A percentile compares a stretch with the other conserved stretches of the same genome.
phyloP scores from a whole-genome alignment of 768 basidiomycete genomes.

The Leccinum fibrillosum region DNA sequence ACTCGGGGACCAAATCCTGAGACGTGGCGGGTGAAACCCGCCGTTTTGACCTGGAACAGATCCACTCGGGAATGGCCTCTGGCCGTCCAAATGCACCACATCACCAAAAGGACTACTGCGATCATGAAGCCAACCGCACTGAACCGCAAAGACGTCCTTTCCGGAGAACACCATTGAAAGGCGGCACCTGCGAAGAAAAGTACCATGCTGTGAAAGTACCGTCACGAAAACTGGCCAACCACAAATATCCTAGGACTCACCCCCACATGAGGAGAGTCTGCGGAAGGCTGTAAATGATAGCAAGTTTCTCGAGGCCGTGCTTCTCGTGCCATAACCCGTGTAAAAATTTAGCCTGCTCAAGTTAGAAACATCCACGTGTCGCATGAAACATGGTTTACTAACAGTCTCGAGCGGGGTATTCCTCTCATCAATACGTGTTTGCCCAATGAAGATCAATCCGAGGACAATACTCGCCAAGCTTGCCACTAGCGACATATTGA shows the following conservation, averaged over 20 bases:
- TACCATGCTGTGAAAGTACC: constrained; percentile 18
- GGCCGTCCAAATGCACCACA: constrained; percentile 42
- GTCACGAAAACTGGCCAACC: background rate
- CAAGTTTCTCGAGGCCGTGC: constrained; percentile 48
- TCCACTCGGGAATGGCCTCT: constrained; percentile 2
- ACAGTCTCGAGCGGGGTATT: constrained; percentile 18
- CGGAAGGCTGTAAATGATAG: constrained; percentile 52
- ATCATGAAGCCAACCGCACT: constrained; percentile 32
- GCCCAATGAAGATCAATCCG: constrained; percentile 40
- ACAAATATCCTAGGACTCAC: constrained; percentile 35
- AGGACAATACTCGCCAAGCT: constrained; percentile 43
- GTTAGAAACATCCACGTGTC: background rate
- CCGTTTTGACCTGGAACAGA: background rate
- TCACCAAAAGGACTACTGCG: constrained; percentile 31
- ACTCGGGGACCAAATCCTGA: background rate
- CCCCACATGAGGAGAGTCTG: constrained; percentile 60
- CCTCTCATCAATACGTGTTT: constrained; percentile 34
- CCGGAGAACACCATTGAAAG: constrained; percentile 22
- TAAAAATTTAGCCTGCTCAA: constrained; percentile 9
- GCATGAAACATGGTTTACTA: background rate
- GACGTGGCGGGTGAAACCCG: background rate
- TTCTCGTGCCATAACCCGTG: constrained; percentile 18
- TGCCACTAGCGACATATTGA: constrained; percentile 42
- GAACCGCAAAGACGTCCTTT: constrained; percentile 7
- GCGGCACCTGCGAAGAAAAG: constrained; percentile 28